These are phyloP conservation scores for Alternaria dauci DNA, from an alignment of 2,329 filamentous ascomycete genomes.

Conservation along the genomic window DNA sequence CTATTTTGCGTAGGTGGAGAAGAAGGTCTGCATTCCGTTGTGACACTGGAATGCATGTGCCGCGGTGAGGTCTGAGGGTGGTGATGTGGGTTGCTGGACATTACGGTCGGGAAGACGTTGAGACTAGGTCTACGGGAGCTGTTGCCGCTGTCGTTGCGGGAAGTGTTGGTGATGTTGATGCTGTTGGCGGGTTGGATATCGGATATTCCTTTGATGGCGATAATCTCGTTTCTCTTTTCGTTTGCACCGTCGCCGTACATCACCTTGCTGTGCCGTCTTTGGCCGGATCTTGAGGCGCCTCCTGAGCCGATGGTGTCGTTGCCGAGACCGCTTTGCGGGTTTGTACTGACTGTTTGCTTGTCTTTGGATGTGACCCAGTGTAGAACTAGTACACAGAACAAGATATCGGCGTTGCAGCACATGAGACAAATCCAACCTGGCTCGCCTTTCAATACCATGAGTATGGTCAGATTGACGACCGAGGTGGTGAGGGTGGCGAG, in stretches of 20 bases:
- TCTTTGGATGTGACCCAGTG: constrained; percentile 64
- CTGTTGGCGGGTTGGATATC: background rate
- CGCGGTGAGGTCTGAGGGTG: background rate
- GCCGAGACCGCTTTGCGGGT: background rate
- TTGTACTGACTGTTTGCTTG: constrained; percentile 3
- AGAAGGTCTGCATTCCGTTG: constrained; percentile 2
- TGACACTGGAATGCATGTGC: background rate
- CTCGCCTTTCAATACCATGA: constrained; percentile 67
- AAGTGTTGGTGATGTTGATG: background rate
- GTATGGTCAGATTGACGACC: constrained; percentile 66
- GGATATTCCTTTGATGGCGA: background rate
- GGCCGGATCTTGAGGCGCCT: background rate
- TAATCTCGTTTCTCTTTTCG: background rate
- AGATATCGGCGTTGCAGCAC: constrained; percentile 46
- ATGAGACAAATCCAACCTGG: constrained; percentile 72
- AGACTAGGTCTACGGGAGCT: background rate
- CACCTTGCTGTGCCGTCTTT: background rate
- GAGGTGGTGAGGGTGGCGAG: constrained; percentile 66
- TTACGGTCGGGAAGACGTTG: background rate
- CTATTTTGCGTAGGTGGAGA: background rate
- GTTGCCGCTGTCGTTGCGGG: background rate
- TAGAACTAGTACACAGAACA: constrained; percentile 61
- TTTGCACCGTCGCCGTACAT: background rate
- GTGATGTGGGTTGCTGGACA: background rate
- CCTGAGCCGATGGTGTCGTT: background rate